These are phyloP conservation scores for Hypoxylon sp. DNA, from an alignment of 2,329 filamentous ascomycete species.

Conservation along the genomic window DNA sequence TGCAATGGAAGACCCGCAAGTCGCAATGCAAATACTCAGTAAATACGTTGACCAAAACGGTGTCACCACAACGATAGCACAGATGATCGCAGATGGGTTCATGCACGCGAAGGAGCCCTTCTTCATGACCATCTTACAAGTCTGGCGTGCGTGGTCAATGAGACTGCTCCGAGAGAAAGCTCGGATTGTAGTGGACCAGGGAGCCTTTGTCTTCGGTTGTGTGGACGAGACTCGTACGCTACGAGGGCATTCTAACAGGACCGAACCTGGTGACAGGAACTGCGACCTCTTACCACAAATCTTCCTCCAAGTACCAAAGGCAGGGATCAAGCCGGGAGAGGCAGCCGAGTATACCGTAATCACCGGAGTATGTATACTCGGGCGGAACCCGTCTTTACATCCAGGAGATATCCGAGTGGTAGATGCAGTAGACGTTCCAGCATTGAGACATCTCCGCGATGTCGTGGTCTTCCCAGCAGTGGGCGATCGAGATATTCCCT, in stretches of 20 bases:
- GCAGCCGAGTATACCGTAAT: constrained; percentile 73
- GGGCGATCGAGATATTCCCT: constrained; percentile 86
- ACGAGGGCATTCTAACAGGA: constrained; percentile 74
- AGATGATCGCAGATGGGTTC: constrained; percentile 85
- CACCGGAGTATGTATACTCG: constrained; percentile 83
- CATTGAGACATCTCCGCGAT: constrained; percentile 82
- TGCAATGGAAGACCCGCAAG: constrained; percentile 74
- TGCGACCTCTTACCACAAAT: constrained; percentile 79
- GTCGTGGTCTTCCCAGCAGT: constrained; percentile 88
- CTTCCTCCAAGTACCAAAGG: constrained; percentile 82
- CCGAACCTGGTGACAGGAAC: constrained; percentile 56
- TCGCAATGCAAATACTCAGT: constrained; percentile 76
- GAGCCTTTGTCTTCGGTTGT: constrained; percentile 89
- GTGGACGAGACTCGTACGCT: constrained; percentile 86
- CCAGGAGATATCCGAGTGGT: constrained; percentile 93
- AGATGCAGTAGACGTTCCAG: constrained; percentile 79
- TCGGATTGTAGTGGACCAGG: constrained; percentile 82
- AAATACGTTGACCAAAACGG: constrained; percentile 89
- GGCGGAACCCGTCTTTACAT: constrained; percentile 93
- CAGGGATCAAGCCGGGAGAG: constrained; percentile 66
- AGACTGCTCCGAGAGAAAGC: constrained; percentile 95
- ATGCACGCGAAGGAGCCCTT: constrained; percentile 83
- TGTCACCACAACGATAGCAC: constrained; percentile 78
- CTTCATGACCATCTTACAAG: constrained; percentile 78
- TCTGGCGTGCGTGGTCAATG: constrained; percentile 92